Evolutionary conservation across 768 basidiomycete species (phyloP).

Genomic region (Mycena belliarum): DNA sequence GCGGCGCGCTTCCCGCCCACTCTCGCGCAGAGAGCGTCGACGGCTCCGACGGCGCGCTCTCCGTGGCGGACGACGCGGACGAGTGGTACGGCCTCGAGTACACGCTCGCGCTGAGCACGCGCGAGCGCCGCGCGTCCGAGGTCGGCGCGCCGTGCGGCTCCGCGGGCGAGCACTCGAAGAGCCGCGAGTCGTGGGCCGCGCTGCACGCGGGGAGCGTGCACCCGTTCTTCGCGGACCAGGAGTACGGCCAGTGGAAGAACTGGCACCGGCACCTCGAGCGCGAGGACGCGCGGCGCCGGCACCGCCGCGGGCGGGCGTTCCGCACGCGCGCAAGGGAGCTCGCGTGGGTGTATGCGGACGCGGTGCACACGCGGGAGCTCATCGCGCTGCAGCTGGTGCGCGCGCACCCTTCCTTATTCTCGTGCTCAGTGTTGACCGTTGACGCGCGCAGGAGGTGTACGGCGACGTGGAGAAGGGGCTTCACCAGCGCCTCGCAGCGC

Average conservation of each 20-base stretch:
- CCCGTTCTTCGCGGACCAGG: conserved; percentile 41
- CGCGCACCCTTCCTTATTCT: no score
- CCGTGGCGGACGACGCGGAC: conserved; percentile 26
- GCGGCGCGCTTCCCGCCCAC: no score
- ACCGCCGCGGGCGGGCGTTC: conserved; percentile 35
- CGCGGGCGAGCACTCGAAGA: conserved; percentile 45
- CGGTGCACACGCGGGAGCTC: conserved; percentile 35
- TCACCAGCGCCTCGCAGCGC: conserved; percentile 29
- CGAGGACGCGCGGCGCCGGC: conserved; percentile 34
- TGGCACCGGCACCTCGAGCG: conserved; percentile 47
- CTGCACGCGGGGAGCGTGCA: conserved; percentile 39
- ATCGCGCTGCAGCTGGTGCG: conserved; percentile 37
- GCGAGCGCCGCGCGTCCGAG: conserved; percentile 35
- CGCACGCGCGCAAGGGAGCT: conserved; percentile 32
- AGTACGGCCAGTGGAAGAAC: conserved; percentile 44
- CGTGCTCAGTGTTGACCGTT: no score
- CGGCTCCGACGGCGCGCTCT: no score
- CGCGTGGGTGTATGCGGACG: conserved; percentile 37
- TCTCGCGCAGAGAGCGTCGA: no score
- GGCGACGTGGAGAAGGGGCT: conserved; percentile 31
- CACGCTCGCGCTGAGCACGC: conserved; percentile 41
- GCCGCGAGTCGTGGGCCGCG: conserved; percentile 46
- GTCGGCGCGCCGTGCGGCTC: conserved; percentile 29
- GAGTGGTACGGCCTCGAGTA: conserved; percentile 49
- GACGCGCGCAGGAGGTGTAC: conserved; percentile 31